Evolutionary conservation across 352 stramenopile genomes (phyloP).

Genomic region (Globisporangium emineosum): DNA sequence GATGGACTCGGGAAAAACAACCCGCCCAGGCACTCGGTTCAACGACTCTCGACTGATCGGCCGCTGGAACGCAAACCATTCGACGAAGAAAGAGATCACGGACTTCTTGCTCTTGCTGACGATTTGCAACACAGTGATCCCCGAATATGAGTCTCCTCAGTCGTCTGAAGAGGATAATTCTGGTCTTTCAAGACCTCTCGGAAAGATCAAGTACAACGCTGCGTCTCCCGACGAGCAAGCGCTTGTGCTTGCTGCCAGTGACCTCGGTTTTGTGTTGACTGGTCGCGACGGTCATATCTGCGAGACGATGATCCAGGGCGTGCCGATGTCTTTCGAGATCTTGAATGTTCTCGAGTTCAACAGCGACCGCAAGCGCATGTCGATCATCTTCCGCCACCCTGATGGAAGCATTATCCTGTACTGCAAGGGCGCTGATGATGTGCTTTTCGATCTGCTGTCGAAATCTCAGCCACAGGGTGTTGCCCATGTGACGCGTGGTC

Average conservation of each 20-base stretch:
- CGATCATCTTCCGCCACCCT: constrained; percentile 90
- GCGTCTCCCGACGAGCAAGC: constrained; percentile 84
- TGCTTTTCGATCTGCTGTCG: constrained; percentile 73
- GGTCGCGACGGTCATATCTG: constrained; percentile 67
- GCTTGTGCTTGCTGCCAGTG: constrained; percentile 67
- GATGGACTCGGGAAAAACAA: constrained; percentile 35
- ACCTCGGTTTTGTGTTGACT: constrained; percentile 70
- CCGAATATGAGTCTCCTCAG: constrained; percentile 48
- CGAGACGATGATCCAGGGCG: constrained; percentile 63
- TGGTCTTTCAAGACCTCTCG: background rate
- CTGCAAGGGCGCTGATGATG: constrained; percentile 82
- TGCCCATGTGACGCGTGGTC: constrained; percentile 70
- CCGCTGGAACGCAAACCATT: constrained; percentile 75
- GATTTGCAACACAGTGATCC: constrained; percentile 88
- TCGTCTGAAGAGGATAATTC: constrained; percentile 19
- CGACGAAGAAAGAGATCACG: constrained; percentile 82
- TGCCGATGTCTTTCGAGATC: constrained; percentile 85
- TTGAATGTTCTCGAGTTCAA: constrained; percentile 98
- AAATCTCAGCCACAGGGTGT: constrained; percentile 73
- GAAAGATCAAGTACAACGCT: constrained; percentile 78
- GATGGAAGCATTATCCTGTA: constrained; percentile 74
- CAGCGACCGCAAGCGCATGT: constrained; percentile 98
- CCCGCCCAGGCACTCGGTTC: constrained; percentile 68
- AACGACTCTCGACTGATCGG: constrained; percentile 72
- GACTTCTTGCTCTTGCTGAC: constrained; percentile 82